phyloP scores from a whole-genome alignment of 805 yeast genomes.

The Candida tammaniensis region DNA sequence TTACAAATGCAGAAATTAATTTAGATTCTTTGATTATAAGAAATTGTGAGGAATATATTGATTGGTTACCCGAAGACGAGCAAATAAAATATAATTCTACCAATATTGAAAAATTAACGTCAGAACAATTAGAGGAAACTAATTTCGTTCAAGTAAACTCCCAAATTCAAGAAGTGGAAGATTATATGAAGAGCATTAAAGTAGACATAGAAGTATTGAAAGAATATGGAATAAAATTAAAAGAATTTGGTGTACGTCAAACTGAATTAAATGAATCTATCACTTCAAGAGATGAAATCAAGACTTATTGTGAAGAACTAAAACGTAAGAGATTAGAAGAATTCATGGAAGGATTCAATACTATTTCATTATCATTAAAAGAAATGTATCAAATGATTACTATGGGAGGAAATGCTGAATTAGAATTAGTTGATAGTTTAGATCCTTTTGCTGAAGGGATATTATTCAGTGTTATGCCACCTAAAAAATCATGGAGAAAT shows the following conservation, averaged over 20 bases:
- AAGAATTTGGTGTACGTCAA: slow-evolving; percentile 64
- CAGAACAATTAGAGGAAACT: slow-evolving; percentile 48
- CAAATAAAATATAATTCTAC: slow-evolving; percentile 32
- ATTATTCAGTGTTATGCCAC: slow-evolving; percentile 97
- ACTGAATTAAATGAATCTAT: slow-evolving; percentile 69
- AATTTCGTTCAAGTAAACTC: slow-evolving; percentile 48
- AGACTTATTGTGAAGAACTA: slow-evolving; percentile 61
- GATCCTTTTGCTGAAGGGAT: slow-evolving; percentile 99
- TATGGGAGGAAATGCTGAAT: slow-evolving; percentile 98
- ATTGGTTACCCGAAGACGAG: slow-evolving; percentile 48
- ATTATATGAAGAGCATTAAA: slow-evolving; percentile 50
- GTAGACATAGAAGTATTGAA: slow-evolving; percentile 73
- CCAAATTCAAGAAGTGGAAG: slow-evolving; percentile 55
- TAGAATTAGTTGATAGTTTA: slow-evolving; percentile 89
- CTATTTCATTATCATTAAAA: slow-evolving; percentile 82
- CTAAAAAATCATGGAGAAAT: slow-evolving; percentile 96
- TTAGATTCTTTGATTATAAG: slow-evolving; percentile 47
- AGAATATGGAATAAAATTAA: slow-evolving; percentile 68
- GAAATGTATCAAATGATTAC: slow-evolving; percentile 99
- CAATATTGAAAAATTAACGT: slow-evolving; percentile 35
- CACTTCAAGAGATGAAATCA: slow-evolving; percentile 58
- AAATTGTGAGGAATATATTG: slow-evolving; percentile 50
- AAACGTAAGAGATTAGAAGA: slow-evolving; percentile 77
- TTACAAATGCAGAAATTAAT: slow-evolving; percentile 37
- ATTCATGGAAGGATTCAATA: slow-evolving; percentile 88